A percentile compares a stretch with the other conserved stretches of the same genome.
Evolutionary conservation across 345 rosid genomes (phyloP).

Genomic region (Boechera stricta): DNA sequence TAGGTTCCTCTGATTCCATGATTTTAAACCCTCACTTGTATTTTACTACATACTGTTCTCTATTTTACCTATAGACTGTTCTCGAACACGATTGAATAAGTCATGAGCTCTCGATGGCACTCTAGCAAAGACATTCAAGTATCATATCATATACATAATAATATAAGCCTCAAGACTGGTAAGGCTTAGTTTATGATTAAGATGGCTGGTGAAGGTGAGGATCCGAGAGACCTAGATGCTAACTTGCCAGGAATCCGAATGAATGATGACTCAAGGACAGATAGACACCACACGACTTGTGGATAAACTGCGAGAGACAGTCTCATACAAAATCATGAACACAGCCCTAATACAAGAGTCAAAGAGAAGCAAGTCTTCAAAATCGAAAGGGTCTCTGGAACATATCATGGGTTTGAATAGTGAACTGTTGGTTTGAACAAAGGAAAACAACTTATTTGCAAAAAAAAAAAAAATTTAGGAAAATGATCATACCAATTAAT

Average conservation of each 20-base stretch:
- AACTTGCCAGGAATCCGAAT: not conserved
- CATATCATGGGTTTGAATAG: too few relatives aligned
- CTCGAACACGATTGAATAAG: not conserved
- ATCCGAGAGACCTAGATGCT: not conserved
- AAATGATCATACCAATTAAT: not conserved
- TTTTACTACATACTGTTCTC: not conserved
- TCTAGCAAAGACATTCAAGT: not conserved
- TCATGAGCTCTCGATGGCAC: not conserved
- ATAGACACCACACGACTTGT: not conserved
- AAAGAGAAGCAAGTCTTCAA: too few relatives aligned
- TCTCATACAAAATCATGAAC: too few relatives aligned
- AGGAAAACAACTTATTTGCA: too few relatives aligned
- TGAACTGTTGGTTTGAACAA: too few relatives aligned
- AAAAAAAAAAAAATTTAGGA: not conserved
- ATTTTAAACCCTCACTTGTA: not conserved
- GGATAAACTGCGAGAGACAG: too few relatives aligned
- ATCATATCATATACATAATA: too few relatives aligned
- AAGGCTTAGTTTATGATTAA: not conserved
- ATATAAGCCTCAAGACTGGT: not conserved
- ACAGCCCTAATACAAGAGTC: too few relatives aligned
- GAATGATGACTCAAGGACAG: not conserved
- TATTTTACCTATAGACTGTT: not conserved
- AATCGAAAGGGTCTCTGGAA: too few relatives aligned
- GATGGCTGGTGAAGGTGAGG: not conserved
- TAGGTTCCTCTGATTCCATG: not conserved